A percentile compares a stretch with the other conserved stretches of the same genome.
phyloP scores from a whole-genome alignment of 805 yeast species.

The Candida cerambycidarum region DNA sequence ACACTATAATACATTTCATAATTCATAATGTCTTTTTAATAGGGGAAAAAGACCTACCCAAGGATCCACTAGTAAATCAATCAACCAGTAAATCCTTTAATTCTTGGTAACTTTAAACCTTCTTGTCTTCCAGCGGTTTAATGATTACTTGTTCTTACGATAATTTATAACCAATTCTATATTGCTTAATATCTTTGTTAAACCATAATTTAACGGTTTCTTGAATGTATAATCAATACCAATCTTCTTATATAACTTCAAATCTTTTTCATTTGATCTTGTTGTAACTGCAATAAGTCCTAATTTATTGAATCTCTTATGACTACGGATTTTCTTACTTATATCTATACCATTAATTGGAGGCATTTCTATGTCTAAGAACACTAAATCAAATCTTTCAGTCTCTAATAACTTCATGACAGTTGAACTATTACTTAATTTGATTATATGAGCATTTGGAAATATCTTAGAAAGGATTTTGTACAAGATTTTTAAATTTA shows the following conservation, averaged over 20 bases:
- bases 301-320: slow-evolving; percentile 18
- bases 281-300: slow-evolving; percentile 46
- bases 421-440: slow-evolving; percentile 29
- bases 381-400: slow-evolving; percentile 29
- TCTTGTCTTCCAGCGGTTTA: no score
- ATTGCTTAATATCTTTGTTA: slow-evolving; percentile 15
- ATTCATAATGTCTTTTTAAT: neutral
- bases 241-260: slow-evolving; percentile 27
- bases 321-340: slow-evolving; percentile 21
- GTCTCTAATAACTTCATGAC: slow-evolving; percentile 21
- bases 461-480: slow-evolving; percentile 32
- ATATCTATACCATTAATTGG: slow-evolving; percentile 39
- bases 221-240: slow-evolving; percentile 44
- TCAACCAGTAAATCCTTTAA: neutral
- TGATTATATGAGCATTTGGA: slow-evolving; percentile 30
- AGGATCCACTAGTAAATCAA: neutral
- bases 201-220: slow-evolving; percentile 35
- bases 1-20: slow-evolving; percentile 4
- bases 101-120: no score
- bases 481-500: slow-evolving; percentile 37
- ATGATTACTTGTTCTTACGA: slow-evolving; percentile 13
- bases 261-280: slow-evolving; percentile 25
- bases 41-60: slow-evolving; percentile 12
- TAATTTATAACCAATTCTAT: slow-evolving; percentile 16
- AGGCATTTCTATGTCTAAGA: slow-evolving; percentile 49